Percentiles rank a stretch among this genome's conserved stretches.
These are phyloP conservation scores for Moniliophthora roreri DNA, from an alignment of 1,284 basidiomycete genomes.

Conservation along the genomic window DNA sequence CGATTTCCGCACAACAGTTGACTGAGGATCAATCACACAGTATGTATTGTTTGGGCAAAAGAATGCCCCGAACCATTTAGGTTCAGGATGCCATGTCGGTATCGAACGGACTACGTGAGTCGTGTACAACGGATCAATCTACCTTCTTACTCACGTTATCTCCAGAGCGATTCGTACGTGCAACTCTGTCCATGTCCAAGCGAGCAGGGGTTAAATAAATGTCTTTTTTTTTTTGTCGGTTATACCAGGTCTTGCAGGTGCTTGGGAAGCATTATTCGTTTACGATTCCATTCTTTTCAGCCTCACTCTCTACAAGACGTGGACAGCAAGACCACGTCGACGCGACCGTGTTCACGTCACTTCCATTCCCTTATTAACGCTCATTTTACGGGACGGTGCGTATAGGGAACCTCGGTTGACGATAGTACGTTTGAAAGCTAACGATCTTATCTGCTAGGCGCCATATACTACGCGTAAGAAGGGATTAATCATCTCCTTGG, in stretches of 20 bases:
- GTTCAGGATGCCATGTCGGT: slow-evolving; percentile 17
- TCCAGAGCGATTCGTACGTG: no score
- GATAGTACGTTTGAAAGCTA: not conserved
- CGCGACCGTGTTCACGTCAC: not conserved
- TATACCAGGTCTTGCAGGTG: slow-evolving; percentile 13
- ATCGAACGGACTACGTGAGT: slow-evolving; percentile 12
- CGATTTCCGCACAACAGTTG: not conserved
- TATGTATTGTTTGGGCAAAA: slow-evolving; percentile 6
- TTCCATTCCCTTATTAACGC: slow-evolving; percentile 7
- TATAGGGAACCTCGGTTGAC: not conserved
- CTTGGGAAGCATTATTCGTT: slow-evolving; percentile 20
- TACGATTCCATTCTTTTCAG: slow-evolving; percentile 20
- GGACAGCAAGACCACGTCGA: not conserved
- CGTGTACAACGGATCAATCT: no score
- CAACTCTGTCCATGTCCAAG: no score
- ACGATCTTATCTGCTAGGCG: slow-evolving; percentile 2
- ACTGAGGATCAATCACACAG: not conserved
- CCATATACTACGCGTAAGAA: slow-evolving; percentile 16
- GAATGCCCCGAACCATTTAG: not conserved
- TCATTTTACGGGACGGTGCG: slow-evolving; percentile 14
- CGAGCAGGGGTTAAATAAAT: no score
- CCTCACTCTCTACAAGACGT: slow-evolving; percentile 16
- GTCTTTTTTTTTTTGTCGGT: not conserved
- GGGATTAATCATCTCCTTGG: no score
- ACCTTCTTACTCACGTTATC: no score